A percentile compares a stretch with the other conserved stretches of the same genome.
phyloP scores from a whole-genome alignment of 176 grass and related monocot genomes.

The Raddia guianensis region DNA sequence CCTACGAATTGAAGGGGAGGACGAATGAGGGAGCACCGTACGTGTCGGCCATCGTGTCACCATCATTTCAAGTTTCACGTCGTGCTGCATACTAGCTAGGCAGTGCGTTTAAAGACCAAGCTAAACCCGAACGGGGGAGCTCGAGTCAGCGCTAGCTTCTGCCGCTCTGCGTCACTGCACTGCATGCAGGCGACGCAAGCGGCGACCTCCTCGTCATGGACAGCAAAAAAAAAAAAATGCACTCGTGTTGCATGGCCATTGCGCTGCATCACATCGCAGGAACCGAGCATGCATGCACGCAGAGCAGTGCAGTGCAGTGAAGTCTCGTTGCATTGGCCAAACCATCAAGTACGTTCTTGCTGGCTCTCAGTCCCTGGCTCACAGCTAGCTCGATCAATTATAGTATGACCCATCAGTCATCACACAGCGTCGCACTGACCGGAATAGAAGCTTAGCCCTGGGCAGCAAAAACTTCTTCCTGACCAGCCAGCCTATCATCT shows the following conservation, averaged over 20 bases:
- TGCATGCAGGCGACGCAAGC: background rate
- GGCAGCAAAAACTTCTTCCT: background rate
- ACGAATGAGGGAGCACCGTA: too few species aligned
- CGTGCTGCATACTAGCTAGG: too few species aligned
- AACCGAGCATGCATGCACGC: background rate
- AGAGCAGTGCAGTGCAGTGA: background rate
- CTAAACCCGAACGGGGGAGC: background rate
- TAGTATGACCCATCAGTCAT: background rate
- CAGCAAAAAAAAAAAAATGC: background rate
- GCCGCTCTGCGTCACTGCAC: too few species aligned
- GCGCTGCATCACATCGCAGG: background rate
- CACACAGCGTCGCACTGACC: constrained; percentile 2
- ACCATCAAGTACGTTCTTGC: background rate
- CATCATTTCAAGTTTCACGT: too few species aligned
- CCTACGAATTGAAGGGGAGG: too few species aligned
- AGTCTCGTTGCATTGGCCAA: background rate
- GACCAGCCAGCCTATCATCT: background rate
- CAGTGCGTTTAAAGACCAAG: background rate
- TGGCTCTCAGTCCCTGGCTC: background rate
- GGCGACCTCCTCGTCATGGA: background rate
- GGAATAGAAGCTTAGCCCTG: background rate
- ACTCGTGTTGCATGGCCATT: background rate
- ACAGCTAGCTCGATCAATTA: background rate
- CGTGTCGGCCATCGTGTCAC: too few species aligned
- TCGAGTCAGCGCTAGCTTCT: background rate